Conservation (phyloP, 768 basidiomycete species). For the Russula sp. region DNA sequence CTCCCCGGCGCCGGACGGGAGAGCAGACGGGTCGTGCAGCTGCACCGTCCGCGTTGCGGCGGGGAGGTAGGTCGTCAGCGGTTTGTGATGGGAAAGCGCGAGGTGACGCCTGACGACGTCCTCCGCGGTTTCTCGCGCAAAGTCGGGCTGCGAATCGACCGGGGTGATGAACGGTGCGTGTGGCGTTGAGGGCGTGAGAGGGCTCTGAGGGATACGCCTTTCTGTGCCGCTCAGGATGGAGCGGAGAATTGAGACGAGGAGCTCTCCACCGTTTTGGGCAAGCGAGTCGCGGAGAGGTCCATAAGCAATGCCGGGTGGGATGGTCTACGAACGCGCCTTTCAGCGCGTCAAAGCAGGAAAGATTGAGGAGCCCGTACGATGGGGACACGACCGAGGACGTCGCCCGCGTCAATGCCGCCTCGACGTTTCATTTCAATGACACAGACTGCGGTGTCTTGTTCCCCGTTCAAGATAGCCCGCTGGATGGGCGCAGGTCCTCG, state of each 20-base stretch:
- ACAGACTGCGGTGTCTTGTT: slow-evolving; percentile 68
- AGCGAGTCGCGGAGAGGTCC: slow-evolving; percentile 49
- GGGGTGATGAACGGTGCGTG: slow-evolving; percentile 57
- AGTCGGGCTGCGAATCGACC: slow-evolving; percentile 50
- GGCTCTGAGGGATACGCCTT: slow-evolving; percentile 20
- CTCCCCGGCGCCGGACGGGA: neutral
- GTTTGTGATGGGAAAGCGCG: slow-evolving; percentile 62
- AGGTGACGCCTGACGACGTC: slow-evolving; percentile 50
- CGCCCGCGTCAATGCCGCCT: slow-evolving; percentile 75
- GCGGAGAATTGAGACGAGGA: slow-evolving; percentile 67
- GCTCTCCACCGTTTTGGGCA: slow-evolving; percentile 56
- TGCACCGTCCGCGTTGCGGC: slow-evolving; percentile 29
- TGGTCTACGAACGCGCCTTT: slow-evolving; percentile 35
- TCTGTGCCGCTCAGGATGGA: slow-evolving; percentile 55
- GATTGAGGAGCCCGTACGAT: slow-evolving; percentile 40
- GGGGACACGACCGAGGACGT: slow-evolving; percentile 50
- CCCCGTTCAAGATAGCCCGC: slow-evolving; percentile 64
- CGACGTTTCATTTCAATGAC: slow-evolving; percentile 58
- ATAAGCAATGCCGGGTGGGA: slow-evolving; percentile 51
- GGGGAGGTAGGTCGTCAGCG: slow-evolving; percentile 26
- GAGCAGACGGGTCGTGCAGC: slow-evolving; percentile 24
- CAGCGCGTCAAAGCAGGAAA: neutral
- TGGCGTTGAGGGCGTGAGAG: slow-evolving; percentile 28
- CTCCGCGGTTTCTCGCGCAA: slow-evolving; percentile 49
- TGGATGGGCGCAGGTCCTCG: slow-evolving; percentile 93